Conservation (phyloP, 257 asterid species). For the Verbascum thapsus region DNA sequence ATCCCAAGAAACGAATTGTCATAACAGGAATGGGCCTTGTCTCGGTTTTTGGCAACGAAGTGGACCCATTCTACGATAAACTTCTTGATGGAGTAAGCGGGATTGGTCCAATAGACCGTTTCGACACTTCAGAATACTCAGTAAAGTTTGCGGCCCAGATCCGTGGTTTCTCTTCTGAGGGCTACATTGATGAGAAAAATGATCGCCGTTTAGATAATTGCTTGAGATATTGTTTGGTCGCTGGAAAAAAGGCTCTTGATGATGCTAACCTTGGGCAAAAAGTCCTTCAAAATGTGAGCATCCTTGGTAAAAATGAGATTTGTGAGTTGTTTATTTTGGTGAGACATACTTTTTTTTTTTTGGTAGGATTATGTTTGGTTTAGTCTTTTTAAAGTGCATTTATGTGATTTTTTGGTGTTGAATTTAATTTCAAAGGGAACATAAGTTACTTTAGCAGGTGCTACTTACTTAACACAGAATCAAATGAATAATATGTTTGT, state of each 20-base stretch:
- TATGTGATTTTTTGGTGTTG: not conserved
- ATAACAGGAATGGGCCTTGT: slow-evolving; percentile 66
- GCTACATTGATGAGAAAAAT: slow-evolving; percentile 51
- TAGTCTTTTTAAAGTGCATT: slow-evolving; percentile 34
- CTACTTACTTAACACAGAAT: not conserved
- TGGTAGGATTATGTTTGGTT: too few relatives aligned
- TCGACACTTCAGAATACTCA: slow-evolving; percentile 48
- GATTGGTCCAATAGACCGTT: slow-evolving; percentile 47
- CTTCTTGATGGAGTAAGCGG: slow-evolving; percentile 58
- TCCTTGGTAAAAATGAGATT: slow-evolving; percentile 45
- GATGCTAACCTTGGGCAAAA: too few relatives aligned
- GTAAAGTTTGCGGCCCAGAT: slow-evolving; percentile 56
- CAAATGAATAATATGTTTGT: not conserved
- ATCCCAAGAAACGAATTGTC: too few relatives aligned
- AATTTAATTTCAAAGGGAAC: too few relatives aligned
- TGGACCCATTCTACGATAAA: slow-evolving; percentile 43
- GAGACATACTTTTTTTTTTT: too few relatives aligned
- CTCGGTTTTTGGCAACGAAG: slow-evolving; percentile 58
- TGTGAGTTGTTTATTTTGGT: too few relatives aligned
- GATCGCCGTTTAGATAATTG: slow-evolving; percentile 55
- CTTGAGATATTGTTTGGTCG: slow-evolving; percentile 61
- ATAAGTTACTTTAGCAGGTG: too few relatives aligned
- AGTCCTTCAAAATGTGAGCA: too few relatives aligned
- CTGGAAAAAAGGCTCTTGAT: too few relatives aligned
- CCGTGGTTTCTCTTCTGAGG: slow-evolving; percentile 46